Base-by-base conservation (phyloP, 1,284 basidiomycete genomes). In the Cystobasidium slooffiae region DNA sequence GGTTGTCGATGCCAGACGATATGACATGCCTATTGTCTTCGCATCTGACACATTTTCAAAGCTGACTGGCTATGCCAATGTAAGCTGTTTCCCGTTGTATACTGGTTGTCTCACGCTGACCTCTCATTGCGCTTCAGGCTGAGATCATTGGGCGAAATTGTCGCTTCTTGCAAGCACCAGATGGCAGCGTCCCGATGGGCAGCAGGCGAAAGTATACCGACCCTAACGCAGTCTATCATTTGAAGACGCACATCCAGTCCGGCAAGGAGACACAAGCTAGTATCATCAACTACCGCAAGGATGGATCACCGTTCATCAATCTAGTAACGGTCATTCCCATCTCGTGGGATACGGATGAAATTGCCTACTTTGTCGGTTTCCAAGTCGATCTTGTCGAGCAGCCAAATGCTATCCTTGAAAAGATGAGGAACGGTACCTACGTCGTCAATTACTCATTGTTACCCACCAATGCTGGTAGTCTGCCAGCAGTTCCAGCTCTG, bases 101-200 rank as follows among this genome's bases (percentile, higher is more conserved):
- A n/a, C n/a, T n/a, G n/a, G n/a, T n/a, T n/a, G n/a, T n/a, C n/a
- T n/a, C n/a, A n/a, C n/a, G n/a, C n/a, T n/a, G n/a, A n/a, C n/a
- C n/a, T n/a, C n/a, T n/a, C n/a, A 10, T 39, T 58, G 6, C 18
- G 10, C 16, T n/a, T 6, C 65, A 62, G 49, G 63, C 43, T 68
- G 92, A 94, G 79, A 87, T 94, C 75, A 80, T 94, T n/a, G 92
- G 92, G n/a, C 84, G 88, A 58, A 96, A 96, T 82, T 97, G 94
- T 53, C 76, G 79, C 6, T 84, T 84, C 78, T 84, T 93, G 43
- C 91, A 94, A 83, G 85, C 88, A 0, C 94, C 94, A 5, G 86
- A 86, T 20, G 92, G 90, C 7, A 80, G 84, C 6, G 84, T 92
- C 44, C 31, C 37, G 1, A 68, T 72, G 62, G 75, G 75, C 6